Evolutionary conservation across 1,284 basidiomycete genomes (phyloP).

Genomic region (Pseudomicrostroma phylloplanum): DNA sequence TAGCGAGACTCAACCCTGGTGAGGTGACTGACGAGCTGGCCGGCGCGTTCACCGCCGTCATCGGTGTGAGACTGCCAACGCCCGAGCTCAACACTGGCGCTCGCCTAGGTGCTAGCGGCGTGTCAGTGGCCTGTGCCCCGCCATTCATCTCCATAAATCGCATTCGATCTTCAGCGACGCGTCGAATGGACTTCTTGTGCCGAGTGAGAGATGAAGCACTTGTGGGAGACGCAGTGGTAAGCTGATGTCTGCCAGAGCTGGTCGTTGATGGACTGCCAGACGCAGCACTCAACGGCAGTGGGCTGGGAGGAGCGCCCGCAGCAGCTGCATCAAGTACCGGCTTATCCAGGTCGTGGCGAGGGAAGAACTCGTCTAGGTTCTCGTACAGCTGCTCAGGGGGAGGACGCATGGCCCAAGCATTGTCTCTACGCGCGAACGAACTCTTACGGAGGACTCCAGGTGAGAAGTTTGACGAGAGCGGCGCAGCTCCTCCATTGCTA

Average conservation of each 20-base stretch:
- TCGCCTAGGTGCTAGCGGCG: not conserved
- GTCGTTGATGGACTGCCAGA: not conserved
- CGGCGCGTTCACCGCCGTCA: conserved; percentile 20
- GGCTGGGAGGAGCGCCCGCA: conserved; percentile 60
- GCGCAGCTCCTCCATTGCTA: not conserved
- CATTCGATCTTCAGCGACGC: conserved; percentile 67
- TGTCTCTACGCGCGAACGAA: conserved; percentile 35
- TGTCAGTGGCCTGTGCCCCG: not conserved
- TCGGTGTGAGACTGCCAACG: not conserved
- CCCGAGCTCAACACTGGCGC: not conserved
- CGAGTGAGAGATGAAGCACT: conserved; percentile 16
- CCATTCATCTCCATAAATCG: conserved; percentile 38
- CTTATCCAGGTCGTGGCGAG: conserved; percentile 89
- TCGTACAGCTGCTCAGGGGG: conserved; percentile 90
- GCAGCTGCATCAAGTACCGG: conserved; percentile 76
- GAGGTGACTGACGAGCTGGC: not conserved
- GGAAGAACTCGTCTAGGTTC: conserved; percentile 89
- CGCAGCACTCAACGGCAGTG: conserved; percentile 48
- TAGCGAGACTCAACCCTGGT: conserved; percentile 54
- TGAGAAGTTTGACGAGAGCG: not conserved
- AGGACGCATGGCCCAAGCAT: conserved; percentile 65
- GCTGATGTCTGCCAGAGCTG: not conserved
- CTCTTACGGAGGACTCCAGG: conserved; percentile 24
- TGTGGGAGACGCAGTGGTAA: conserved; percentile 15
- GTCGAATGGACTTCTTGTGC: conserved; percentile 80